Conservation (phyloP, 2,329 filamentous ascomycete genomes). For the Stachybotrys echinatus region DNA sequence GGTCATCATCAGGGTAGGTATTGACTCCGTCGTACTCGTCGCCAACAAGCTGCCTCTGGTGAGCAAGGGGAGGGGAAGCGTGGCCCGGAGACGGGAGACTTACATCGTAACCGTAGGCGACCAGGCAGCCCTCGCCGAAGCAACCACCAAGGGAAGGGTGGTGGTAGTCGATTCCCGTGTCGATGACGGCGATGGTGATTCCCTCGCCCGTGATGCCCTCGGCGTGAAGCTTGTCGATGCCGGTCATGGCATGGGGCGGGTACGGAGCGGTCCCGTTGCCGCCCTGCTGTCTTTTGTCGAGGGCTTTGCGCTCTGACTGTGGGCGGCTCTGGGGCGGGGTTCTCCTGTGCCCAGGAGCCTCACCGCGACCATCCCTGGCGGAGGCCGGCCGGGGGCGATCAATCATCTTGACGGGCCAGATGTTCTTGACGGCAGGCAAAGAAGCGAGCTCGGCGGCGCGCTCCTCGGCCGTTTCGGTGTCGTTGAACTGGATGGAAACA, state of each 20-base stretch:
- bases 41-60: conserved; percentile 37
- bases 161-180: conserved; percentile 55
- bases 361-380: background rate
- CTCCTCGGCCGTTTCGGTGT: conserved; percentile 24
- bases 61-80: background rate
- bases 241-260: conserved; percentile 50
- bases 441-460: conserved; percentile 8
- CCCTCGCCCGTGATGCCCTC: conserved; percentile 44
- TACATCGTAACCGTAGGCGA: conserved; percentile 48
- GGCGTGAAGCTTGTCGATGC: conserved; percentile 46
- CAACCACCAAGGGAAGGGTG: conserved; percentile 61
- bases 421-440: conserved; percentile 13
- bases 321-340: background rate
- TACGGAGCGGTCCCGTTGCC: conserved; percentile 24
- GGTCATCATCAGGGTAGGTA: conserved; percentile 40
- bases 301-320: background rate
- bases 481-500: conserved; percentile 13
- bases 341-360: background rate
- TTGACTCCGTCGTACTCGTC: conserved; percentile 41
- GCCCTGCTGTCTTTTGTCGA: conserved; percentile 7
- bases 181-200: conserved; percentile 47
- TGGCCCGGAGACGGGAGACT: background rate
- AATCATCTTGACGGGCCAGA: conserved; percentile 23
- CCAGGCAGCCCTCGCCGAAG: conserved; percentile 54
- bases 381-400: background rate